A percentile compares a stretch with the other conserved stretches of the same genome.
These are phyloP conservation scores for Pogostemon cablin DNA, from an alignment of 257 asterid species.

Conservation along the genomic window DNA sequence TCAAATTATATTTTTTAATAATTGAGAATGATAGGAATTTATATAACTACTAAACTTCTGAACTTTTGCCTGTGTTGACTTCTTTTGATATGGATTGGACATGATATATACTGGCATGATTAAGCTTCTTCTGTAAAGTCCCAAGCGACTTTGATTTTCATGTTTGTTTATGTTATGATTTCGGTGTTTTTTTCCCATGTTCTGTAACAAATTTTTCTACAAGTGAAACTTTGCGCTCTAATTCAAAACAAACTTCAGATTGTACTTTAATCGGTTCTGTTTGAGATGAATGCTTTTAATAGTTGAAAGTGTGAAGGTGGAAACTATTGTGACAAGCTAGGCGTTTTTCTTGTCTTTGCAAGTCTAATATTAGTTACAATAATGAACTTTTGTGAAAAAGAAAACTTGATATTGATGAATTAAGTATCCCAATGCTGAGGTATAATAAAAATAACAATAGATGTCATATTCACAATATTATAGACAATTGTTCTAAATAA, in stretches of 20 bases:
- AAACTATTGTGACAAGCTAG: constrained; percentile 7
- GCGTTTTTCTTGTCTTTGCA: constrained; percentile 1
- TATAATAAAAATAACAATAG: constrained; percentile 22
- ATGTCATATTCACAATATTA: not conserved
- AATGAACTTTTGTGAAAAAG: constrained; percentile 15
- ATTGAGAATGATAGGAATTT: constrained; percentile 14
- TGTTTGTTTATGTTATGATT: not conserved
- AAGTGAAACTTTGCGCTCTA: not conserved
- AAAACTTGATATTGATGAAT: constrained; percentile 12
- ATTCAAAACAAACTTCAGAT: not conserved
- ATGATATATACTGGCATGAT: constrained; percentile 7
- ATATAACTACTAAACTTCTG: constrained; percentile 1
- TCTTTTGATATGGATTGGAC: not conserved
- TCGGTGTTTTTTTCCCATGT: constrained; percentile 6
- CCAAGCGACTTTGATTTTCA: constrained; percentile 1
- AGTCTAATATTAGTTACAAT: constrained; percentile 17
- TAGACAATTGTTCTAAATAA: constrained; percentile 23
- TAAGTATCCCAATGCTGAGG: constrained; percentile 21
- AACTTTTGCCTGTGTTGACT: not conserved
- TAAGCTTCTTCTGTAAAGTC: not conserved
- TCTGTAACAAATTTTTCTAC: constrained; percentile 9
- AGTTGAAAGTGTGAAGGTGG: constrained; percentile 10
- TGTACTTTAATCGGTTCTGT: constrained; percentile 13
- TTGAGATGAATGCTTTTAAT: constrained; percentile 2
- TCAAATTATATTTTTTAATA: constrained; percentile 15